Percentiles rank a stretch among this genome's conserved stretches.
phyloP scores from a whole-genome alignment of 306 rosid species.

The Oxytropis ochrocephala region DNA sequence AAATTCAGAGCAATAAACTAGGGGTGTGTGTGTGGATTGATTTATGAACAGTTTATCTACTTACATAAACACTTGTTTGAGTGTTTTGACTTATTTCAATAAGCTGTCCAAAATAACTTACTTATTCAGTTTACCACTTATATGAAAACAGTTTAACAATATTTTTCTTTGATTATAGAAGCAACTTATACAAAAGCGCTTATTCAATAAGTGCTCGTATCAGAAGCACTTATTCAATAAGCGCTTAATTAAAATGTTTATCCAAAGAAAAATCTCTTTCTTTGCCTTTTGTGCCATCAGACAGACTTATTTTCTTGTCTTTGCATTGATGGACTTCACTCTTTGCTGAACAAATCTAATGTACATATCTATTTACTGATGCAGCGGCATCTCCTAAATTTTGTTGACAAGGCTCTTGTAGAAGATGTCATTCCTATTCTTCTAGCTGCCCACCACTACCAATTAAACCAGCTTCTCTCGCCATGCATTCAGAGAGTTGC shows the following conservation, averaged over 20 bases:
- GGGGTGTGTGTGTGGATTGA: not conserved
- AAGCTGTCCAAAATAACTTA: no score
- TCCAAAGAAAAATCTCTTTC: not conserved
- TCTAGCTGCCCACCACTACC: constrained; percentile 55
- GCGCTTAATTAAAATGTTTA: no score
- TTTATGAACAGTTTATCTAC: no score
- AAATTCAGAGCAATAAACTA: not conserved
- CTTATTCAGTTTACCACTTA: no score
- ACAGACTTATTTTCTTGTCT: not conserved
- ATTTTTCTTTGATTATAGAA: no score
- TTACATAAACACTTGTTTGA: no score
- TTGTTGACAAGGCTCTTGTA: constrained; percentile 75
- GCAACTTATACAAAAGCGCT: no score
- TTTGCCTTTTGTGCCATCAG: not conserved
- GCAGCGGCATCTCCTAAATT: constrained; percentile 76
- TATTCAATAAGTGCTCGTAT: no score
- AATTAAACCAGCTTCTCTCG: constrained; percentile 47
- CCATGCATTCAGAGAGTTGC: constrained; percentile 66
- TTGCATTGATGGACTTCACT: not conserved
- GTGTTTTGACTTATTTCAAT: no score
- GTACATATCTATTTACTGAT: constrained; percentile 24
- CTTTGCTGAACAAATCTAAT: constrained; percentile 3
- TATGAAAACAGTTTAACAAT: no score
- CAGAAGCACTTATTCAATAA: no score
- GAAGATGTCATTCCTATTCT: constrained; percentile 85